Evolutionary conservation across 108 stramenopile genomes (phyloP), one percentile per base, ranked within the genome.

Genomic region (Pseudonitzschia multiseries): DNA sequence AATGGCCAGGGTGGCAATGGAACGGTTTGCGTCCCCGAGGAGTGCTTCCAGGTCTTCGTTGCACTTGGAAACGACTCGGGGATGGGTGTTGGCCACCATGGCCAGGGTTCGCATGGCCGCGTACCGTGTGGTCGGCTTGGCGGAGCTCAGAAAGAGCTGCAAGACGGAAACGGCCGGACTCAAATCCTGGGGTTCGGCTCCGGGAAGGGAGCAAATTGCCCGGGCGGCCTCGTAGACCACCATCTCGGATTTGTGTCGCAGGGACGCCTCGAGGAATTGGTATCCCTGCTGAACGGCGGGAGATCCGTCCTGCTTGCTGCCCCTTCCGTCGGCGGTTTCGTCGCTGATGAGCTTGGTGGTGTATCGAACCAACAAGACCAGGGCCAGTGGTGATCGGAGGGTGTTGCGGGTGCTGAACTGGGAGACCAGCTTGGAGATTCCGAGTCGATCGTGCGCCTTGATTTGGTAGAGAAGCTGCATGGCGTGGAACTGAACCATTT

Each of bases 401-500:
- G 93, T 86, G 67, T 95, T 96, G 66, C 95, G 83, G 65, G 95
- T 81, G 68, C 89, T 87, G 54, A 92, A 95, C 70, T 97, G 96
- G 10, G 89, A 72, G 40, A 99, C 96, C 61, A 98, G 84, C 74
- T 98, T 98, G 78, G 94, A 93, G 51, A 99, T 89, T 15, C 97
- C 99, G 21, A 99, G 90, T 28, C 89, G 86, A 84, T 99, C 99
- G 73, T 96, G 94, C 27, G 89, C 85, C 81, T 99, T 99, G 87
- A 98, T 96, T 76, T 96, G 88, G 81, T 99, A 99, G 21, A 99
- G 89, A n/a, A 99, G 89, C 68, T 97, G 92, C 79, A 99, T 94
- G 29, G 98, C 99, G 71, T 99, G 99, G 83, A 95, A 98, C 75
- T 94, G 98, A 3, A 99, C 98, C 98, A 99, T 99, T 75, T 98